phyloP scores from a whole-genome alignment of 768 basidiomycete genomes.

The Pleurotus citrinopileatus region DNA sequence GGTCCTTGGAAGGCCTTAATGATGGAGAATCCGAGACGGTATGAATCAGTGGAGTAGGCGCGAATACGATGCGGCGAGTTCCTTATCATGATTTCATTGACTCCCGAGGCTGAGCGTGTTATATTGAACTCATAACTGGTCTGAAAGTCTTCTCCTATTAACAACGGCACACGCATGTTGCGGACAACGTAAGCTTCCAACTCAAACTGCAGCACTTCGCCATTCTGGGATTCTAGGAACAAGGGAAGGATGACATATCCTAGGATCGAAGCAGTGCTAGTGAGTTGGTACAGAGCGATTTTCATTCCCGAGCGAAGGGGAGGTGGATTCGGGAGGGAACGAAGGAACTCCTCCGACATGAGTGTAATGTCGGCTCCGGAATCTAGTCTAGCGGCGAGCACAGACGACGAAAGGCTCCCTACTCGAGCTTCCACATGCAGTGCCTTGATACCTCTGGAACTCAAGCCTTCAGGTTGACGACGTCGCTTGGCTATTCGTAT shows the following conservation, averaged over 20 bases:
- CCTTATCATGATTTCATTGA: constrained; percentile 5
- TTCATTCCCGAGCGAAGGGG: not conserved
- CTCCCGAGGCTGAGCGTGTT: constrained; percentile 5
- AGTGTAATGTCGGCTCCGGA: constrained; percentile 15
- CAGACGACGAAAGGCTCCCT: not conserved
- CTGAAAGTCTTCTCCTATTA: constrained; percentile 28
- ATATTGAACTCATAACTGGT: constrained; percentile 19
- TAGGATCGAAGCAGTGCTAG: constrained; percentile 11
- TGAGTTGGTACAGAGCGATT: constrained; percentile 2
- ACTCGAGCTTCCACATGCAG: constrained; percentile 10
- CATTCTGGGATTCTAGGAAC: constrained; percentile 1
- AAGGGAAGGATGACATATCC: constrained; percentile 18
- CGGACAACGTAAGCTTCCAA: constrained; percentile 23
- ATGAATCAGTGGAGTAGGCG: constrained; percentile 8
- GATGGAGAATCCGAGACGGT: constrained; percentile 12
- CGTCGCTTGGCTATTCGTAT: not conserved
- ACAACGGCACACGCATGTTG: constrained; percentile 23
- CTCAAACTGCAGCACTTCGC: constrained; percentile 11
- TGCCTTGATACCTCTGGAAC: constrained; percentile 3
- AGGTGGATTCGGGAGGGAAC: not conserved
- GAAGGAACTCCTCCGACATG: constrained; percentile 13
- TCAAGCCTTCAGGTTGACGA: not conserved
- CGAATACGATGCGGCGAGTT: not conserved
- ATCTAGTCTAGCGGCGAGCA: constrained; percentile 8
- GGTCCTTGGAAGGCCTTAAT: not conserved